Percentiles rank a stretch among this genome's conserved stretches.
These are phyloP conservation scores for Graphilbum fragrans DNA, from an alignment of 2,329 filamentous ascomycete genomes.

Conservation along the genomic window DNA sequence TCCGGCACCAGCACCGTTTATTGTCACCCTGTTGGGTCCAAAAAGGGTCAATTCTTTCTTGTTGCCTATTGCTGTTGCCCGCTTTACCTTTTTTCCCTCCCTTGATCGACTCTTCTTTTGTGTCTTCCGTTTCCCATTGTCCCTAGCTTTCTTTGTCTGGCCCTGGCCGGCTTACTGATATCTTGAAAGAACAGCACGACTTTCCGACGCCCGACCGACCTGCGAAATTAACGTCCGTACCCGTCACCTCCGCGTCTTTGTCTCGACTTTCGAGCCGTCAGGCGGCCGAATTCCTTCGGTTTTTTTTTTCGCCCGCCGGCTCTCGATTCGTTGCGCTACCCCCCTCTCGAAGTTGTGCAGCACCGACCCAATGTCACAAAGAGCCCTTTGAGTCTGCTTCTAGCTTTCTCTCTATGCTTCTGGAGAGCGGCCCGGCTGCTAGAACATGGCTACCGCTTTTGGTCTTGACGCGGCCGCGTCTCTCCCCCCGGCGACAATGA, in stretches of 20 bases:
- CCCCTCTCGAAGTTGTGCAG: constrained; percentile 3
- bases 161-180: background rate
- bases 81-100: too few relatives aligned
- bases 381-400: constrained; percentile 20
- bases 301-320: background rate
- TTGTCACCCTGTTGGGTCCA: too few relatives aligned
- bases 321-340: background rate
- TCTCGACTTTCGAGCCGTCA: too few relatives aligned
- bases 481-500: constrained; percentile 4
- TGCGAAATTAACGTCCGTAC: too few relatives aligned
- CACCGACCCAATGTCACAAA: constrained; percentile 24
- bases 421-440: constrained; percentile 32
- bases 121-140: background rate
- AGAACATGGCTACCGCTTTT: constrained; percentile 20
- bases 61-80: too few relatives aligned
- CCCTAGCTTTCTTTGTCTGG: background rate
- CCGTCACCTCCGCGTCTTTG: too few relatives aligned
- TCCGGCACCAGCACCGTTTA: too few relatives aligned
- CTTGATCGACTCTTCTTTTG: background rate
- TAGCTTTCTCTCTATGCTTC: constrained; percentile 27
- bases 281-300: background rate
- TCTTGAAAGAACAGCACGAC: background rate
- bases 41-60: too few relatives aligned
- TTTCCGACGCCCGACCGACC: too few relatives aligned
- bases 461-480: constrained; percentile 7